Evolutionary conservation across 2,329 filamentous ascomycete genomes (phyloP).

Genomic region (Samsoniella hepiali): DNA sequence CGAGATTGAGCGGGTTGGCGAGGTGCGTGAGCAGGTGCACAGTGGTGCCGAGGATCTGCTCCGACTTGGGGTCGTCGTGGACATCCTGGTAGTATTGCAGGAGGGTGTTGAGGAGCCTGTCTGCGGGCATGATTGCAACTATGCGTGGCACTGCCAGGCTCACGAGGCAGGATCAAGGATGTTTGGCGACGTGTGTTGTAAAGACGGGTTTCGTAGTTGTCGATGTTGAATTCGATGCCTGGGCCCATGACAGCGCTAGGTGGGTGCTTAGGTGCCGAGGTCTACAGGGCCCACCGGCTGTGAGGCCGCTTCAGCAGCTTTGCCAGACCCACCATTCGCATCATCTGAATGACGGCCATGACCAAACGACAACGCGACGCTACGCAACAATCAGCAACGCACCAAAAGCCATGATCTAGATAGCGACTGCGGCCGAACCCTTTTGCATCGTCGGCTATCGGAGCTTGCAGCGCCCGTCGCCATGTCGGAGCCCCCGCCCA

Average conservation of each 20-base stretch:
- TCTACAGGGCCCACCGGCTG: background rate
- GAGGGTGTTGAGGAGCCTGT: constrained; percentile 64
- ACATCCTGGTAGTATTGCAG: constrained; percentile 57
- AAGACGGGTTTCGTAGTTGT: background rate
- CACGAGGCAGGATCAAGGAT: background rate
- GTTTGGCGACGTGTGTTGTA: background rate
- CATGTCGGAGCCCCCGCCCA: constrained; percentile 38
- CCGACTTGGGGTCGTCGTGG: constrained; percentile 48
- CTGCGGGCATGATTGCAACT: constrained; percentile 55
- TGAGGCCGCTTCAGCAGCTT: constrained; percentile 14
- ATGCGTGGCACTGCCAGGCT: background rate
- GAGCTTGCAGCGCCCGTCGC: constrained; percentile 5
- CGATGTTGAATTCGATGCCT: constrained; percentile 2
- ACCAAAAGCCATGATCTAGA: background rate
- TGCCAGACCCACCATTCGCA: background rate
- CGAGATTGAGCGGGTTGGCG: constrained; percentile 71
- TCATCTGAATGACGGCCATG: background rate
- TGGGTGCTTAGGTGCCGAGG: constrained; percentile 17
- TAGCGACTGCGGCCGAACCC: background rate
- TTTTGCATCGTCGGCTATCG: background rate
- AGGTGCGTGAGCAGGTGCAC: constrained; percentile 65
- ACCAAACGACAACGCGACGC: background rate
- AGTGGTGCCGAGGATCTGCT: constrained; percentile 63
- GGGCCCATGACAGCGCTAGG: background rate
- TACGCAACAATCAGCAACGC: background rate